These are phyloP conservation scores for Astragalus glycyphyllos DNA, from an alignment of 306 rosid species.

Conservation along the genomic window DNA sequence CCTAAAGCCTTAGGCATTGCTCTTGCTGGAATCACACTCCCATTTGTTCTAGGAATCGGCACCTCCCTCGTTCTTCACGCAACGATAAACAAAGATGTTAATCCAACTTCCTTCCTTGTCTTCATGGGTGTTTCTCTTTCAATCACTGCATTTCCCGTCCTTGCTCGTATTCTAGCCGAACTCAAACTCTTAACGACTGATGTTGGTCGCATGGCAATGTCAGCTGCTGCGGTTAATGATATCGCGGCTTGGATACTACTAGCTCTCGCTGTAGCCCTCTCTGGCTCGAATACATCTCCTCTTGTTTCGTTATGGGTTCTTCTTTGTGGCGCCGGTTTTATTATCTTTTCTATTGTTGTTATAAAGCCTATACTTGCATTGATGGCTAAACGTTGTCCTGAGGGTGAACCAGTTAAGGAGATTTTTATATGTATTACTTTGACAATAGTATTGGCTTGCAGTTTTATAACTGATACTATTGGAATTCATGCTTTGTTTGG, in stretches of 20 bases:
- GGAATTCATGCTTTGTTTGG: constrained; percentile 54
- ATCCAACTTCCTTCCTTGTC: constrained; percentile 56
- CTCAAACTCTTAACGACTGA: constrained; percentile 80
- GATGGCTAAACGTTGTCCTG: constrained; percentile 48
- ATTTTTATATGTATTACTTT: constrained; percentile 49
- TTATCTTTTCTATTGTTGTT: constrained; percentile 38
- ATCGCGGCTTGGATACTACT: constrained; percentile 81
- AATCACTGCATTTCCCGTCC: constrained; percentile 79
- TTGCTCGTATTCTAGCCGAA: constrained; percentile 80
- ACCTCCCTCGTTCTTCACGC: constrained; percentile 55
- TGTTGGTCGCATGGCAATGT: constrained; percentile 73
- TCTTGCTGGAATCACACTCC: constrained; percentile 64
- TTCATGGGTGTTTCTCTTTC: constrained; percentile 84
- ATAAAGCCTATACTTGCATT: constrained; percentile 47
- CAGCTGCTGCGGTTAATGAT: constrained; percentile 78
- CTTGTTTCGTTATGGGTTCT: constrained; percentile 64
- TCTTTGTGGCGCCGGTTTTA: constrained; percentile 49
- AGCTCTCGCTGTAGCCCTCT: constrained; percentile 75
- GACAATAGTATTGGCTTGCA: constrained; percentile 42
- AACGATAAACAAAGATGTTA: constrained; percentile 53
- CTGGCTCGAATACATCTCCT: constrained; percentile 60
- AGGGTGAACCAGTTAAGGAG: constrained; percentile 48
- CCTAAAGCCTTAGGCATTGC: constrained; percentile 58
- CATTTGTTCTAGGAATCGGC: constrained; percentile 67
- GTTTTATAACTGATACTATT: constrained; percentile 50